Base-by-base conservation (phyloP, 1,284 basidiomycete genomes). In the Schizopora paradoxa region DNA sequence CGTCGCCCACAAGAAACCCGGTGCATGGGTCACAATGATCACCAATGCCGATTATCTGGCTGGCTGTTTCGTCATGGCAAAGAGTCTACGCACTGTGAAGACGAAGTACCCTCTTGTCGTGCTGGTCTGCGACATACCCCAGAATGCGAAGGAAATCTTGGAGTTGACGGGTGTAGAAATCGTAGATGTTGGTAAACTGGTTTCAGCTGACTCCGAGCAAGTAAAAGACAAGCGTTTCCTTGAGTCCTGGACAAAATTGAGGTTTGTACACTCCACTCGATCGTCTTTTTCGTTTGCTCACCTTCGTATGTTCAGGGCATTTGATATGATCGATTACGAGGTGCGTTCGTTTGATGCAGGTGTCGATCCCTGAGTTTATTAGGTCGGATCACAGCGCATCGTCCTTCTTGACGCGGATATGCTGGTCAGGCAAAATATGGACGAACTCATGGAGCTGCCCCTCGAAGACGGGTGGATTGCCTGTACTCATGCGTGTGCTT, bases 351-450 rank as follows among this genome's bases (percentile, higher is more conserved):
- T 19, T 10, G 18, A 38, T 46, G 32, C 21, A n/a, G 10, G 21
- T 6, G 29, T 29, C 25, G 37, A 27, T 10, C 16, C 16, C 16
- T 27, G 14, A 6, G 14, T 8, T 13, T 13, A 13, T 23, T n/a
- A 43, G 45, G 37, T 52, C 22, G 22, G 19, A 35, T 31, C 37
- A 22, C 43, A 93, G 79, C 79, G 89, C 11, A 69, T 96, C 34
- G 83, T 93, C 35, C 69, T 96, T 37, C 69, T 97, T 41, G 94
- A 97, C 61, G 80, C 82, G 11, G 94, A 97, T 66, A 98, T 98
- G 91, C 73, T 96, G 47, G 74, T 96, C 18, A 68, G 77, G 60
- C 74, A 70, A 37, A 90, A 89, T 52, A 95, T 98, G 87, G 95
- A 98, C 64, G 92, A 95, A 52, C 70, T 98, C 41, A 82, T 97